Evolutionary conservation across 371 early-diverging fungal genomes (phyloP).

Genomic region (Mucor racemosus): DNA sequence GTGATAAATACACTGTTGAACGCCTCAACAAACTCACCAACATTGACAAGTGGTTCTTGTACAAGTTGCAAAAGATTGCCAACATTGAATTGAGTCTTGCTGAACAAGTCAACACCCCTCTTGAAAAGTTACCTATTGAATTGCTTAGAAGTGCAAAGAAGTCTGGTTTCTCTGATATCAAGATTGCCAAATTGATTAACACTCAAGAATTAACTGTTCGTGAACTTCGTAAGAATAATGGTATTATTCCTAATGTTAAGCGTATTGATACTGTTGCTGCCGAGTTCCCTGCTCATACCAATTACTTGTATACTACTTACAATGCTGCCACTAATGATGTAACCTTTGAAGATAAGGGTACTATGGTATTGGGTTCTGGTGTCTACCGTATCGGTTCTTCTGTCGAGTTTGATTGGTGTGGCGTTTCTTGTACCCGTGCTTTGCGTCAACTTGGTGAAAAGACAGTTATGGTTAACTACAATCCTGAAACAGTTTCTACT

Average conservation of each 20-base stretch:
- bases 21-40: constrained; percentile 86
- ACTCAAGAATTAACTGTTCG: constrained; percentile 72
- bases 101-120: constrained; percentile 27
- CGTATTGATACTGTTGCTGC: constrained; percentile 93
- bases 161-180: constrained; percentile 86
- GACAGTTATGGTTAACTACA: constrained; percentile 97
- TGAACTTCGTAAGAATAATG: constrained; percentile 60
- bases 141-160: constrained; percentile 79
- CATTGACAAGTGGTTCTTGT: constrained; percentile 95
- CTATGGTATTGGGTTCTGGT: constrained; percentile 95
- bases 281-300: constrained; percentile 92
- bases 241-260: constrained; percentile 88
- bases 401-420: constrained; percentile 96
- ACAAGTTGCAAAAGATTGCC: constrained; percentile 89
- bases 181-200: constrained; percentile 73
- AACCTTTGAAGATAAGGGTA: constrained; percentile 81
- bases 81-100: constrained; percentile 61
- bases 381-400: constrained; percentile 94
- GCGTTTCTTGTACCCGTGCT: constrained; percentile 81
- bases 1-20: constrained; percentile 82
- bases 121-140: constrained; percentile 55
- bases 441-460: constrained; percentile 77
- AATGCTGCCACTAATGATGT: constrained; percentile 87
- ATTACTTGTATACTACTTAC: constrained; percentile 94
- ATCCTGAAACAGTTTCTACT: constrained; percentile 96